Conservation (phyloP, 208 protist species). For the Wallacemonas collosoma region DNA sequence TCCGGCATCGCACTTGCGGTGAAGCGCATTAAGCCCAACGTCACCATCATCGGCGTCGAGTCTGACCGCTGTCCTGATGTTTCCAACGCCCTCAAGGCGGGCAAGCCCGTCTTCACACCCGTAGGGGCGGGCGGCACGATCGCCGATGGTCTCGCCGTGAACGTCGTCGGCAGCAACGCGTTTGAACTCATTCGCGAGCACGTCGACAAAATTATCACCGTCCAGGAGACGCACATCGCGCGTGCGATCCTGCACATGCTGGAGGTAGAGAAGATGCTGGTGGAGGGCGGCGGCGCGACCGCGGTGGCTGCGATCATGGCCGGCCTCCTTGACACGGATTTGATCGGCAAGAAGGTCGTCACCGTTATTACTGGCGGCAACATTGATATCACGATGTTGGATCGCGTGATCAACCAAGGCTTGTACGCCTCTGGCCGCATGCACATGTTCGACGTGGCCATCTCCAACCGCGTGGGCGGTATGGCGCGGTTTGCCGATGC, state of each 20-base stretch:
- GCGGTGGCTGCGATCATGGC: slow-evolving; percentile 76
- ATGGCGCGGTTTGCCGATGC: slow-evolving; percentile 52
- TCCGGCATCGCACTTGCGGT: slow-evolving; percentile 83
- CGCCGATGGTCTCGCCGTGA: slow-evolving; percentile 92
- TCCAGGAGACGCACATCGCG: slow-evolving; percentile 80
- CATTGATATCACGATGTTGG: slow-evolving; percentile 89
- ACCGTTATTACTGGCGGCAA: slow-evolving; percentile 90
- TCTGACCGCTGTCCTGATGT: slow-evolving; percentile 61
- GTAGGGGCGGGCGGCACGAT: slow-evolving; percentile 66
- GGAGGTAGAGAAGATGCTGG: slow-evolving; percentile 90
- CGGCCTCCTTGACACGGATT: slow-evolving; percentile 47
- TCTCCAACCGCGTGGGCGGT: slow-evolving; percentile 86
- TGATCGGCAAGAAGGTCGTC: slow-evolving; percentile 75
- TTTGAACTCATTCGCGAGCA: slow-evolving; percentile 67
- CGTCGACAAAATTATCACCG: slow-evolving; percentile 78
- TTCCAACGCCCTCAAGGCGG: slow-evolving; percentile 52
- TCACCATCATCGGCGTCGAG: slow-evolving; percentile 88
- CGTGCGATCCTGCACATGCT: slow-evolving; percentile 82
- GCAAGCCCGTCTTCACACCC: slow-evolving; percentile 51
- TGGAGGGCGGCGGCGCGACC: slow-evolving; percentile 85
- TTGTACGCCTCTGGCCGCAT: slow-evolving; percentile 75
- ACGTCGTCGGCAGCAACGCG: slow-evolving; percentile 69
- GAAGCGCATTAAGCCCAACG: slow-evolving; percentile 76
- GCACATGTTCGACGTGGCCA: slow-evolving; percentile 66
- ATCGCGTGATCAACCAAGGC: slow-evolving; percentile 85